phyloP scores from a whole-genome alignment of 2,329 filamentous ascomycete species.

The Colletotrichum salicis region DNA sequence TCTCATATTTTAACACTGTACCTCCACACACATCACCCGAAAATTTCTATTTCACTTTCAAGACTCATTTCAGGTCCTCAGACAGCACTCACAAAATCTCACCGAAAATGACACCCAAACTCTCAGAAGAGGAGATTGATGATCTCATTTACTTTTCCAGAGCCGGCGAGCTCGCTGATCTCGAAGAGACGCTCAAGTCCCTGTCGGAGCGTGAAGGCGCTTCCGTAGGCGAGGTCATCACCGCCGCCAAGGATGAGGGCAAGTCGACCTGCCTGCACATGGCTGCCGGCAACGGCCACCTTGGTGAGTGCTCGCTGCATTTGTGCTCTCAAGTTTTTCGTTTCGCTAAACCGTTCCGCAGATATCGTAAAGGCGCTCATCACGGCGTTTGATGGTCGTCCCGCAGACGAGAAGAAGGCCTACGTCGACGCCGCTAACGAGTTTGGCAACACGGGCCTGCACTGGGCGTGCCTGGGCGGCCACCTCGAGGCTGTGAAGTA shows the following conservation, averaged over 20 bases:
- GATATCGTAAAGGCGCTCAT: conserved; percentile 58
- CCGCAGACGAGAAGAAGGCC: conserved; percentile 54
- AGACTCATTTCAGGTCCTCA: conserved; percentile 18
- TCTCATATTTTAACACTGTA: conserved; percentile 17
- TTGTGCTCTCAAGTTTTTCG: background rate
- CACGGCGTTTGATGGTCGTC: conserved; percentile 52
- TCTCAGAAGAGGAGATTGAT: conserved; percentile 85
- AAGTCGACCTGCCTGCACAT: conserved; percentile 90
- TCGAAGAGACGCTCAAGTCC: conserved; percentile 67
- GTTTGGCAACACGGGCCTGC: conserved; percentile 89
- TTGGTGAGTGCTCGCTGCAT: conserved; percentile 63
- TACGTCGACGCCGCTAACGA: conserved; percentile 78
- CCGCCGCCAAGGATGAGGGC: conserved; percentile 76
- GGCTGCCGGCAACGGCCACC: conserved; percentile 89
- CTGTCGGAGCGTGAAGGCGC: conserved; percentile 71
- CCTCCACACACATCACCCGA: conserved; percentile 33
- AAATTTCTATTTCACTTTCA: conserved; percentile 32
- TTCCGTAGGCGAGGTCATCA: conserved; percentile 71
- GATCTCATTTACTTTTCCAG: conserved; percentile 91
- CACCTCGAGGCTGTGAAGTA: conserved; percentile 83
- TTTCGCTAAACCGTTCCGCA: conserved; percentile 37
- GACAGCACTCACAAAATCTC: background rate
- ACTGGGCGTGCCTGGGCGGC: conserved; percentile 93
- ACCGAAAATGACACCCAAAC: conserved; percentile 57
- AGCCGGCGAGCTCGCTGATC: conserved; percentile 77